phyloP scores from a whole-genome alignment of 495 filamentous ascomycete species.

The Jackrogersella multiformis region DNA sequence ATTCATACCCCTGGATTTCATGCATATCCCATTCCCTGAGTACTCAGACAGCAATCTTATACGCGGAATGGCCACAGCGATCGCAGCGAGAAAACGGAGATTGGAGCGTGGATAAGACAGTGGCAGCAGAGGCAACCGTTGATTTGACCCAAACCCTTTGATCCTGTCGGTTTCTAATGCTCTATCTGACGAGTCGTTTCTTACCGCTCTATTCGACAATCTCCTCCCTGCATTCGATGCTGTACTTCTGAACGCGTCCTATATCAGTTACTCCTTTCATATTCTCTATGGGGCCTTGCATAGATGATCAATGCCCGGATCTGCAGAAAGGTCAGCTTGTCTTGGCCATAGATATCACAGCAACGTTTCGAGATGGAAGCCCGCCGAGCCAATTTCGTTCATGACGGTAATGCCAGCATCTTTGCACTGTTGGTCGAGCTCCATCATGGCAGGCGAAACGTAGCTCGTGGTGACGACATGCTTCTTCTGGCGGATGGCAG shows the following conservation, averaged over 20 bases:
- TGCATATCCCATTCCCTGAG: no score
- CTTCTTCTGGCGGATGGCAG: slow-evolving; percentile 87
- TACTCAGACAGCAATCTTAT: no score
- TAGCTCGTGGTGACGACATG: slow-evolving; percentile 98
- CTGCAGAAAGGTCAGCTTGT: slow-evolving; percentile 4
- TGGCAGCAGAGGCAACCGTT: no score
- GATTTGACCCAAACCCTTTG: no score
- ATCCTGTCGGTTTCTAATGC: no score
- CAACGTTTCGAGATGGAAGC: not conserved
- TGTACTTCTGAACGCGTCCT: not conserved
- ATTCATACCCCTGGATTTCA: no score
- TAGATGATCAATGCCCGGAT: slow-evolving; percentile 36
- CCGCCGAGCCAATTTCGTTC: slow-evolving; percentile 38
- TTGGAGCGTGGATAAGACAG: no score
- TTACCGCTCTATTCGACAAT: no score
- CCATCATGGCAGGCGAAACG: slow-evolving; percentile 90
- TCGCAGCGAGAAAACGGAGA: no score
- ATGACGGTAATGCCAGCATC: slow-evolving; percentile 95
- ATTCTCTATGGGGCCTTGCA: not conserved
- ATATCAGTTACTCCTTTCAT: not conserved
- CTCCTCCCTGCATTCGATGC: no score
- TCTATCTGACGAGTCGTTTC: no score
- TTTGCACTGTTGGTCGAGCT: slow-evolving; percentile 83
- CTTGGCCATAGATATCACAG: not conserved
- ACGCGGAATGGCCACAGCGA: no score